Evolutionary conservation across 352 stramenopile species (phyloP).

Genomic region (Pythium aquatile): DNA sequence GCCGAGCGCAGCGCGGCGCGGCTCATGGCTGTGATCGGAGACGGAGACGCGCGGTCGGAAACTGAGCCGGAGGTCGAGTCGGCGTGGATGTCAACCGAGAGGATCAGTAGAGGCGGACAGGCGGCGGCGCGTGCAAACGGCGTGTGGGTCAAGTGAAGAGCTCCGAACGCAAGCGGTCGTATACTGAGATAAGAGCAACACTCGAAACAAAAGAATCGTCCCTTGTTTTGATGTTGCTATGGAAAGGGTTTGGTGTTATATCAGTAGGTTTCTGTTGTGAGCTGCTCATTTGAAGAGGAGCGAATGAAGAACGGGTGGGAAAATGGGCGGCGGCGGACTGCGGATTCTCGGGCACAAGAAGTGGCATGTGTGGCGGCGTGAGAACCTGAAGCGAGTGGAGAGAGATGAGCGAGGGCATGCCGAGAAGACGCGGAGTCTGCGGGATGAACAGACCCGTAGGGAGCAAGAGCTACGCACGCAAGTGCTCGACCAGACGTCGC

Average conservation of each 20-base stretch:
- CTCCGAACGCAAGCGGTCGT: background rate
- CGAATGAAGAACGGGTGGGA: background rate
- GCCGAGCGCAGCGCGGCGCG: constrained; percentile 23
- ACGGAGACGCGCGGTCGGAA: background rate
- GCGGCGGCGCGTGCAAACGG: background rate
- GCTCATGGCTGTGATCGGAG: constrained; percentile 9
- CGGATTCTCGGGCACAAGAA: constrained; percentile 55
- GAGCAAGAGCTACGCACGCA: constrained; percentile 28
- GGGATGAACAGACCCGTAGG: constrained; percentile 11
- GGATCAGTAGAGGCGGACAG: background rate
- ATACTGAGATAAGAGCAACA: constrained; percentile 2
- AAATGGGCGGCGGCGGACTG: constrained; percentile 34
- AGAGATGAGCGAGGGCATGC: constrained; percentile 54
- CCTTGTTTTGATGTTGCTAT: background rate
- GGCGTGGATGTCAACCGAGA: background rate
- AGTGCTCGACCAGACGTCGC: constrained; percentile 3
- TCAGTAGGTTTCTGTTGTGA: constrained; percentile 7
- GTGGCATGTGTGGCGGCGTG: constrained; percentile 84
- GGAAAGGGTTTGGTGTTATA: background rate
- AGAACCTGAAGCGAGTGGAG: constrained; percentile 79
- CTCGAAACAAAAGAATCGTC: background rate
- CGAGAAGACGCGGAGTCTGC: constrained; percentile 37
- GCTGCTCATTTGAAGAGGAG: background rate
- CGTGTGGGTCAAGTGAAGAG: constrained; percentile 5
- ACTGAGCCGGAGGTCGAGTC: background rate